A percentile compares a stretch with the other conserved stretches of the same genome.
Evolutionary conservation across 2,329 filamentous ascomycete genomes (phyloP).

Genomic region (Aspergillus sp.): DNA sequence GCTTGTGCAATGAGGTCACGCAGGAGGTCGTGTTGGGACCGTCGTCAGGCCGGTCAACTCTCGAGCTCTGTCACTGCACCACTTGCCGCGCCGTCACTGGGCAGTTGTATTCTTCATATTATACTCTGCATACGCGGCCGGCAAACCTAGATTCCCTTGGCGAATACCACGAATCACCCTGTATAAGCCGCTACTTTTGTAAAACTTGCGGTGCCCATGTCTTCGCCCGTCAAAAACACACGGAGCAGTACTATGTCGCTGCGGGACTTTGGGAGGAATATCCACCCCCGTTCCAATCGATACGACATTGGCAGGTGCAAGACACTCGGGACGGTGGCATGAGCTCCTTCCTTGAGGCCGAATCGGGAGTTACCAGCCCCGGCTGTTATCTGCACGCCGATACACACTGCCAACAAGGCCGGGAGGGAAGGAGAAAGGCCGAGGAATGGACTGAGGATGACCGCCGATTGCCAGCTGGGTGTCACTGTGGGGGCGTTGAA

Average conservation of each 20-base stretch:
- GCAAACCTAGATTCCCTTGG: slow-evolving; percentile 37
- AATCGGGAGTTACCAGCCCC: slow-evolving; percentile 9
- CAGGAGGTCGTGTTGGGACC: slow-evolving; percentile 25
- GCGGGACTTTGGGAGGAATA: slow-evolving; percentile 29
- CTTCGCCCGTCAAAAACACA: slow-evolving; percentile 27
- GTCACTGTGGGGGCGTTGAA: slow-evolving; percentile 56
- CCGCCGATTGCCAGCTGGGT: slow-evolving; percentile 44
- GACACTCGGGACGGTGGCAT: slow-evolving; percentile 33
- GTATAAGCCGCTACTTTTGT: slow-evolving; percentile 51
- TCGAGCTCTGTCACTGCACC: slow-evolving; percentile 54
- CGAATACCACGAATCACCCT: slow-evolving; percentile 45
- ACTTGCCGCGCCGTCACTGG: slow-evolving; percentile 52
- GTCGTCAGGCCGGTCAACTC: slow-evolving; percentile 17
- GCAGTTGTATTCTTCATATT: slow-evolving; percentile 46
- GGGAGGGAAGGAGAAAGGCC: too few species aligned
- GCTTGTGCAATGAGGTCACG: slow-evolving; percentile 29
- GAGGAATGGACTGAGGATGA: slow-evolving; percentile 10
- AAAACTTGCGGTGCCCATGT: slow-evolving; percentile 50
- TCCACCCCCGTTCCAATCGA: slow-evolving; percentile 17
- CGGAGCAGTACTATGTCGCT: slow-evolving; percentile 33
- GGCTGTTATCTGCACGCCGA: slow-evolving; percentile 22
- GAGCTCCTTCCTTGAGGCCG: slow-evolving; percentile 25
- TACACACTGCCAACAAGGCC: slow-evolving; percentile 1
- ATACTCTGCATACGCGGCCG: slow-evolving; percentile 39
- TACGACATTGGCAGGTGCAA: slow-evolving; percentile 28